A percentile compares a stretch with the other conserved stretches of the same genome.
phyloP scores from a whole-genome alignment of 176 grass and related monocot genomes.

The Hordeum marinum region DNA sequence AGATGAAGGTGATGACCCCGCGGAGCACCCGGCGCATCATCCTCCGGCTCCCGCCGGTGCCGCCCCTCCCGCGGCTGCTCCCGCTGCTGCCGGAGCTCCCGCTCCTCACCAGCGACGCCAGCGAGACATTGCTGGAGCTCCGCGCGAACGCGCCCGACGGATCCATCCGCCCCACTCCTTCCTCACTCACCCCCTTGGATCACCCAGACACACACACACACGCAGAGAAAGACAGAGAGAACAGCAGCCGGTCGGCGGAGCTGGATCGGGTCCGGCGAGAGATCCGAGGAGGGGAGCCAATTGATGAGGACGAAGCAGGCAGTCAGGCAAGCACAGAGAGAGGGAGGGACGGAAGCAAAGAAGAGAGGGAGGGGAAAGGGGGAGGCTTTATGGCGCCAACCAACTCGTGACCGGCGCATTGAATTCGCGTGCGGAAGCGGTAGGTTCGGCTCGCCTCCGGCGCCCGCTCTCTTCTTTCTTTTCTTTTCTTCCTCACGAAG shows the following conservation, averaged over 20 bases:
- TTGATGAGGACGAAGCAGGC: background rate
- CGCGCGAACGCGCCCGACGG: constrained; percentile 30
- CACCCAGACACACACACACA: background rate
- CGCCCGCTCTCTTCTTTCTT: background rate
- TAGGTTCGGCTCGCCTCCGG: constrained; percentile 4
- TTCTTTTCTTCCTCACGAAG: background rate
- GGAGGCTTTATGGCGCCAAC: constrained; percentile 44
- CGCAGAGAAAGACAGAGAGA: background rate
- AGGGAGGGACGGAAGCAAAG: background rate
- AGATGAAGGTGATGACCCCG: constrained; percentile 83
- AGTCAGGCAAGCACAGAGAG: background rate
- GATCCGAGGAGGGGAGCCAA: background rate
- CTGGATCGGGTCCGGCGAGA: background rate
- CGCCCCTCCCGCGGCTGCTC: background rate
- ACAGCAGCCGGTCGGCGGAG: background rate
- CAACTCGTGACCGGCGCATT: constrained; percentile 25
- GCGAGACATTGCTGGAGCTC: constrained; percentile 25
- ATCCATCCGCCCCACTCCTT: constrained; percentile 18
- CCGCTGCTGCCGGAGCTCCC: background rate
- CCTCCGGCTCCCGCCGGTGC: constrained; percentile 22
- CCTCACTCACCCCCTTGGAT: background rate
- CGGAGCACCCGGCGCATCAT: constrained; percentile 55
- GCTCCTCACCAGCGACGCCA: constrained; percentile 27
- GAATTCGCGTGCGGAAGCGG: constrained; percentile 11
- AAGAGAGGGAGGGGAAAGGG: background rate